A percentile compares a stretch with the other conserved stretches of the same genome.
phyloP scores from a whole-genome alignment of 2,329 filamentous ascomycete genomes.

The Neopestalotiopsis rosae region DNA sequence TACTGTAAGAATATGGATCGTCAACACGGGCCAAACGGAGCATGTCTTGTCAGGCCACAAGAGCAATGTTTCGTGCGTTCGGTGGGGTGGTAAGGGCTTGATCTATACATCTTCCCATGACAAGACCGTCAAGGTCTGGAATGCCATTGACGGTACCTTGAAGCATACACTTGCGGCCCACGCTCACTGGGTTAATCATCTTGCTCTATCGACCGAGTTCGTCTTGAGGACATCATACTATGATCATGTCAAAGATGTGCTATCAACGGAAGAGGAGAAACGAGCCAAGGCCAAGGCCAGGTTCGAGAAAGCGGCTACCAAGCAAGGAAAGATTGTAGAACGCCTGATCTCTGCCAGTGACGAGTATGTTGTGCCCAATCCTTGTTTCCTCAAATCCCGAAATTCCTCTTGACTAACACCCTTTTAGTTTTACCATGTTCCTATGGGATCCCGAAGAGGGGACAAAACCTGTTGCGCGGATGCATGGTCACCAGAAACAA shows the following conservation, averaged over 20 bases:
- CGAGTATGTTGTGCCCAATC: slow-evolving; percentile 50
- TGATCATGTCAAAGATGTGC: slow-evolving; percentile 77
- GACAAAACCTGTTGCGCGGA: slow-evolving; percentile 83
- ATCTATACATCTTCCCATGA: slow-evolving; percentile 90
- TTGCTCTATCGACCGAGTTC: slow-evolving; percentile 92
- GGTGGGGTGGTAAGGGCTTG: slow-evolving; percentile 88
- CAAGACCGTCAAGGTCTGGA: slow-evolving; percentile 92
- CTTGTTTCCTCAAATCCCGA: background rate
- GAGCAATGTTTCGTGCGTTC: slow-evolving; percentile 85
- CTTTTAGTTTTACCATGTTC: slow-evolving; percentile 78
- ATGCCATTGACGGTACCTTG: slow-evolving; percentile 77
- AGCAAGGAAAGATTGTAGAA: slow-evolving; percentile 80
- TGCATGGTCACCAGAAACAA: slow-evolving; percentile 88
- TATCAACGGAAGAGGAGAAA: slow-evolving; percentile 72
- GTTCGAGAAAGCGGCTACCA: slow-evolving; percentile 83
- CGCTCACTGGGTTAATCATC: slow-evolving; percentile 94
- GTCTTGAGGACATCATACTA: slow-evolving; percentile 85
- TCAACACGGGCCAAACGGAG: slow-evolving; percentile 78
- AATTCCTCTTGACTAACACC: background rate
- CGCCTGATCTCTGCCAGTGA: slow-evolving; percentile 89
- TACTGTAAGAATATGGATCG: slow-evolving; percentile 87
- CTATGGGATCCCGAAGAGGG: slow-evolving; percentile 85
- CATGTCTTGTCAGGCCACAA: slow-evolving; percentile 82
- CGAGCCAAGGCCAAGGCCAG: slow-evolving; percentile 76
- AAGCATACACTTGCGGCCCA: slow-evolving; percentile 81